phyloP scores from a whole-genome alignment of 176 grass and related monocot genomes.

The Ananas comosus region DNA sequence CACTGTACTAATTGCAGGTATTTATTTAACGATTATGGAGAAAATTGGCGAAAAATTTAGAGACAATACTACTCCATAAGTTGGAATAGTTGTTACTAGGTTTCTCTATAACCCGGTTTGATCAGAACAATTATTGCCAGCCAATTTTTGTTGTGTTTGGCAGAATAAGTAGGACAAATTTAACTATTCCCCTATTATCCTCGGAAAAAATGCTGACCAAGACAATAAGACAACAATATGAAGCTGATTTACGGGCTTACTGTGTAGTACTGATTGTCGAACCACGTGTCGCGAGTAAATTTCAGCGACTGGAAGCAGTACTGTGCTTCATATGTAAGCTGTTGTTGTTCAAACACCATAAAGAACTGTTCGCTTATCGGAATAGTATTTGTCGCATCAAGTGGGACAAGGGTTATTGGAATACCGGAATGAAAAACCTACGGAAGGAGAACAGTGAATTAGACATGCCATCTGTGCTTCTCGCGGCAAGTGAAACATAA shows the following conservation, averaged over 20 bases:
- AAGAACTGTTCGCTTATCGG: constrained; percentile 70
- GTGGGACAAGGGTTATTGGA: constrained; percentile 74
- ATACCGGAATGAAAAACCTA: constrained; percentile 81
- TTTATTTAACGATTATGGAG: too few relatives aligned
- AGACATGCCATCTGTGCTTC: neutral
- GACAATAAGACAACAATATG: neutral
- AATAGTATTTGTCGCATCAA: constrained; percentile 91
- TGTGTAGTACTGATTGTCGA: constrained; percentile 53
- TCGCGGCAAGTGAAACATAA: neutral
- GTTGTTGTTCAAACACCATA: constrained; percentile 36
- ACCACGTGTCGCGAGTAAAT: constrained; percentile 73
- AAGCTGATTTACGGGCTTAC: constrained; percentile 21
- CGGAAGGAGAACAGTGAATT: neutral
- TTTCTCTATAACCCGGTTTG: too few relatives aligned
- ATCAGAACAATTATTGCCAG: too few relatives aligned
- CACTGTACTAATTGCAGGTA: too few relatives aligned
- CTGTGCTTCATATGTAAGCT: constrained; percentile 65
- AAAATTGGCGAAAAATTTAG: too few relatives aligned
- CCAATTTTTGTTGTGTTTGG: too few relatives aligned
- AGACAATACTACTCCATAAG: too few relatives aligned
- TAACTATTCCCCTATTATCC: too few relatives aligned
- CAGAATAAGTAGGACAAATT: too few relatives aligned
- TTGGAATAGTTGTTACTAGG: too few relatives aligned
- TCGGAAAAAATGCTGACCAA: too few relatives aligned
- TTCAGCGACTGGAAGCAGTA: constrained; percentile 70